Evolutionary conservation across 78 protist species (phyloP), one percentile per base, ranked within the genome.

Genomic region (Dictyostelium capitatum): DNA sequence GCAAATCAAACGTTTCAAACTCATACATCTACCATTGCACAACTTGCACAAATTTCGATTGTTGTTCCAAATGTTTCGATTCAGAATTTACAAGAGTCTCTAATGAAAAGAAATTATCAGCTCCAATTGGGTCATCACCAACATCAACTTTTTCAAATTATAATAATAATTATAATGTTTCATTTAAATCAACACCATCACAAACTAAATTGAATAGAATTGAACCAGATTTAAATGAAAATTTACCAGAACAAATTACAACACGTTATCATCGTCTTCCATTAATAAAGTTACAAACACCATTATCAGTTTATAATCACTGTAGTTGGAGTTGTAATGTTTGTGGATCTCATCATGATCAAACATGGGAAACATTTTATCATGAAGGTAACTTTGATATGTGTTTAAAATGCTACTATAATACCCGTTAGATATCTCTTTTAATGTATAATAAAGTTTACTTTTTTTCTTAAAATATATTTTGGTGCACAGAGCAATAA

Each of bases 51-150:
- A 4, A 54, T n/a, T 51, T 30, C 56, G 83, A 79, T 25, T 15
- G 54, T 17, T 79, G 83, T 37, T 79, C 83, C 1, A 79, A 79
- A 54, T 79, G 83, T 47, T 54, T 79, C 15, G 37, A 54, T 56
- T 54, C 54, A 54, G 43, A 37, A 37, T 37, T 37, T 37, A 2
- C 2, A 37, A 37, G 43, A 37, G 43, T 37, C 1, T 3, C 6
- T 2, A 37, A 37, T 37, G 43, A 37, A 37, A 37, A 37, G 43
- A 37, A 37, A 37, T 37, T 37, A 37, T 37, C 43, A 2, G 47
- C 77, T 25, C 51, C 77, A 12, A 11, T 41, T 28, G 37, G 70
- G n/a, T 30, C 25, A 30, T 41, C 20, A 69, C 43, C 43, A 70
- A 67, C 20, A 7, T 28, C 5, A 28, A 25, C 23, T 30, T 32